These are phyloP conservation scores for Zoysia matrella DNA, from an alignment of 202 grass and related monocot genomes.

Conservation along the genomic window DNA sequence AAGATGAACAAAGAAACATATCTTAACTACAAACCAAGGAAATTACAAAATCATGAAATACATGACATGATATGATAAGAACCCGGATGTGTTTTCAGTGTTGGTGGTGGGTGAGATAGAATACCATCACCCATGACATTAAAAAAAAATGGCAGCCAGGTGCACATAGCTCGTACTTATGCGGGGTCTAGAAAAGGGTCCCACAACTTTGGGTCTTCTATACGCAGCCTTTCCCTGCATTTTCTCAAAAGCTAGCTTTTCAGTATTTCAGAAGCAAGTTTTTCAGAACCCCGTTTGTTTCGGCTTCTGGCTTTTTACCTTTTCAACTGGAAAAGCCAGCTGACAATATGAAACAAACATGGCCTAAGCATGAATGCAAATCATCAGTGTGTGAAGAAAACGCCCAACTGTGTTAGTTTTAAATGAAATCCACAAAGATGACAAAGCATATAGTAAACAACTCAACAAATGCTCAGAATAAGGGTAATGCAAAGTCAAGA, in stretches of 20 bases:
- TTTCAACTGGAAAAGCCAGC: too few relatives aligned
- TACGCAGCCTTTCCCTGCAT: too few relatives aligned
- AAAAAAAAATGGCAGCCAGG: neutral
- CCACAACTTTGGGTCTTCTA: too few relatives aligned
- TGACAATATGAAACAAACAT: too few relatives aligned
- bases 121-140: neutral
- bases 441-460: conserved; percentile 2
- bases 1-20: conserved; percentile 13
- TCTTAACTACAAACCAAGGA: conserved; percentile 21
- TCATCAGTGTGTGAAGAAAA: neutral
- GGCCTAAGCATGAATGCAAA: neutral
- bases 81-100: neutral
- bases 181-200: too few relatives aligned
- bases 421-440: conserved; percentile 4
- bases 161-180: too few relatives aligned
- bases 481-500: conserved; percentile 3
- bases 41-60: conserved; percentile 6
- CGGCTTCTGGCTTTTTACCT: too few relatives aligned
- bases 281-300: too few relatives aligned
- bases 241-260: too few relatives aligned
- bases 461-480: conserved; percentile 10
- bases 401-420: neutral
- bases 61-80: neutral
- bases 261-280: too few relatives aligned
- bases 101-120: neutral